These are phyloP conservation scores for Polytrichum formosum DNA, from an alignment of 225 moss, liverwort and hornwort species.

Conservation along the genomic window DNA sequence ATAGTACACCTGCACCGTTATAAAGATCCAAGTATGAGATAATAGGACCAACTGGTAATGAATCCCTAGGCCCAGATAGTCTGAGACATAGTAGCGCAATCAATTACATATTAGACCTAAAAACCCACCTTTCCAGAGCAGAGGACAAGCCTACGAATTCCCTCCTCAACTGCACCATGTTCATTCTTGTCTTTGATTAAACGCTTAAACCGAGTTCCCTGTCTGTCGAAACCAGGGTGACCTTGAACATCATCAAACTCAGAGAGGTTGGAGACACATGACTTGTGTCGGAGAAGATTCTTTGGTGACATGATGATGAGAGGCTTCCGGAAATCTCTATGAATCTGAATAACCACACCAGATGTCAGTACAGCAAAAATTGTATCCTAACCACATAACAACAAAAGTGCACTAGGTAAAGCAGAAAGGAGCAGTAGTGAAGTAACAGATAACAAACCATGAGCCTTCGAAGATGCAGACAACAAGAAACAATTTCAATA, in stretches of 20 bases:
- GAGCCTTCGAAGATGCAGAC: background rate
- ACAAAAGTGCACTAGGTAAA: too few species aligned
- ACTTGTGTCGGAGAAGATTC: conserved; percentile 81
- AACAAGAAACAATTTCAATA: background rate
- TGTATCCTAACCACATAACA: too few species aligned
- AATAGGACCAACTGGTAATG: too few species aligned
- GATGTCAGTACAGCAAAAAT: conserved; percentile 1
- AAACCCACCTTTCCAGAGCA: conserved; percentile 91
- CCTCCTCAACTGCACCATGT: conserved; percentile 63
- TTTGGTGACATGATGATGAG: conserved; percentile 93
- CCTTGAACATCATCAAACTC: conserved; percentile 89
- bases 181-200: conserved; percentile 86
- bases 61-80: too few species aligned
- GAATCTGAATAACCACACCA: conserved; percentile 64
- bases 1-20: conserved; percentile 70
- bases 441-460: too few species aligned
- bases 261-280: conserved; percentile 82
- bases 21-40: background rate
- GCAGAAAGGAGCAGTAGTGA: too few species aligned
- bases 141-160: conserved; percentile 72
- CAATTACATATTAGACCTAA: too few species aligned
- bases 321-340: conserved; percentile 96
- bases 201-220: conserved; percentile 90
- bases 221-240: conserved; percentile 85
- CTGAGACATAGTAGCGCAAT: too few species aligned